Evolutionary conservation across 2,329 filamentous ascomycete species (phyloP), one percentile per base, ranked within the genome.

Genomic region (Fusarium devonianum): DNA sequence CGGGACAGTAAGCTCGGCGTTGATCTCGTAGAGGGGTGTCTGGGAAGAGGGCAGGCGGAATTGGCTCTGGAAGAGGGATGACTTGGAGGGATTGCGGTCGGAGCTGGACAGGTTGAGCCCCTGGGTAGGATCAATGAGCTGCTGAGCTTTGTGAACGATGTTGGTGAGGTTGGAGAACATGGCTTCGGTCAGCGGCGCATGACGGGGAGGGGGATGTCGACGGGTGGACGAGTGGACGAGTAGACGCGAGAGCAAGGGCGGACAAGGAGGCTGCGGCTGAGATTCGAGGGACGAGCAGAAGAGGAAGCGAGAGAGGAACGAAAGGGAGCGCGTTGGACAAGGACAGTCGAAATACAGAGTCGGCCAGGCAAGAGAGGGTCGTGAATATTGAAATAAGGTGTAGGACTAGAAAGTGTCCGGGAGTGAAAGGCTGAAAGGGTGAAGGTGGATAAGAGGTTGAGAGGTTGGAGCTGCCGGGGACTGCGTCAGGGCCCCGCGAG

Each of bases 131-230:
- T 97, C 93, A 76, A 97, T 95, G 75, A 96, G 81, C 75, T 92
- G 90, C 80, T 96, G 92, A 63, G 92, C 92, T 82, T 93, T 96
- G 75, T 96, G 92, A 67, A 97, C 92, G 73, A 97, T 87, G 74
- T 84, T 93, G 65, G 89, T 79, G 59, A 85, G 71, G 72, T 80
- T 83, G 73, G 76, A 81, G 71, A 84, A 80, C 81, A 84, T 85
- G 73, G 66, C 74, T 63, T 70, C 70, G 58, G 54, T 69, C 68
- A 72, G 56, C 68, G 67, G 67, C 69, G 71, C 73, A 75, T 75
- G 66, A 65, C 71, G 71, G 57, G 65, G 51, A 39, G 48, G 58
- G 43, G 49, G 49, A 41, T 50, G 23, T 28, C 32, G 44, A 51
- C 36, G 29, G 43, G 40, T 32, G 52, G 51, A 45, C 42, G 51